A percentile compares a stretch with the other conserved stretches of the same genome.
Evolutionary conservation across 768 basidiomycete species (phyloP).

Genomic region (Lactarius indigo): DNA sequence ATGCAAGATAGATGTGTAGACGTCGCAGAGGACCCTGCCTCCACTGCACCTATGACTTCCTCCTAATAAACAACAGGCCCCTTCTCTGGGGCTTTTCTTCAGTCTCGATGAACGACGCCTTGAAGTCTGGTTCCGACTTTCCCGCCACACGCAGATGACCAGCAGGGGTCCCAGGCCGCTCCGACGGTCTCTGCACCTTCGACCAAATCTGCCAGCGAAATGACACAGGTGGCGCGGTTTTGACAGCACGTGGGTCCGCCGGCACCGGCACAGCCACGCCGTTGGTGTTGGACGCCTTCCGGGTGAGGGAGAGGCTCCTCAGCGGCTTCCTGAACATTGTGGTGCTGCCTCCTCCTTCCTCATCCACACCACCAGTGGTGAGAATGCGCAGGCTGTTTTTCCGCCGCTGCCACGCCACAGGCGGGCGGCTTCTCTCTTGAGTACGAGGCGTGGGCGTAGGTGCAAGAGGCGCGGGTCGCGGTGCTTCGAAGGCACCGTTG

Average conservation of each 20-base stretch:
- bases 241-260: not conserved
- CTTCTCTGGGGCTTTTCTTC: conserved; percentile 17
- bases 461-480: conserved; percentile 13
- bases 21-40: not conserved
- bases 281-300: not conserved
- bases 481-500: conserved; percentile 21
- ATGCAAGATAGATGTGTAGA: not conserved
- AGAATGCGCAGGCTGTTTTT: not conserved
- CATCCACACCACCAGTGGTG: not conserved
- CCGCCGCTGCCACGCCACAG: not conserved
- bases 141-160: conserved; percentile 2
- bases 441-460: not conserved
- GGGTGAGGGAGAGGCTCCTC: conserved; percentile 1
- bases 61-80: conserved; percentile 12
- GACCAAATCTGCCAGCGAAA: conserved; percentile 10
- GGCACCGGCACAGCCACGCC: not conserved
- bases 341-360: not conserved
- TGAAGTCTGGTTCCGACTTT: conserved; percentile 9
- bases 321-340: not conserved
- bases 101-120: conserved; percentile 10
- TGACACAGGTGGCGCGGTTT: not conserved
- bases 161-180: not conserved
- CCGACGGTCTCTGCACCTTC: conserved; percentile 12
- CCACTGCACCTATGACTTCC: not conserved
- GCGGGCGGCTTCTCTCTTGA: not conserved